Conservation (phyloP, 192 early-diverging fungal species). For the Coemansia javaensis region DNA sequence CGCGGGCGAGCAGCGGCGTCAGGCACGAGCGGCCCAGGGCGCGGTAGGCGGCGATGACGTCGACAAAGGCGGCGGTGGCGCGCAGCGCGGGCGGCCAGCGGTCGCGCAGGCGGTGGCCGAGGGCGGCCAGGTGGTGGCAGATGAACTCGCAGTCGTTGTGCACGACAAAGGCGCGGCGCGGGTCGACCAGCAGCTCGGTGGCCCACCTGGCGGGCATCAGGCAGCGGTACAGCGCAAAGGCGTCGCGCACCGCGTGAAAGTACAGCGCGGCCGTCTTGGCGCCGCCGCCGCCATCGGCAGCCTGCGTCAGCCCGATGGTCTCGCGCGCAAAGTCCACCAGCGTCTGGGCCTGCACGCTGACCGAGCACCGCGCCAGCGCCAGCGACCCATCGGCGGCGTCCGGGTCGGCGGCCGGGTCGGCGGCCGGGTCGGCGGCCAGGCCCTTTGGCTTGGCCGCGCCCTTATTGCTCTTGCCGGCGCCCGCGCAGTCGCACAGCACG, state of each 20-base stretch:
- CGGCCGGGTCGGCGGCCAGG: background rate
- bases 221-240: conserved; percentile 33
- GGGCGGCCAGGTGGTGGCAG: conserved; percentile 29
- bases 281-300: too few relatives aligned
- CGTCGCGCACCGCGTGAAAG: conserved; percentile 42
- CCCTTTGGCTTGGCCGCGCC: conserved; percentile 1
- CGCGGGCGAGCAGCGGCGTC: conserved; percentile 15
- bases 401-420: background rate
- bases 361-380: conserved; percentile 28
- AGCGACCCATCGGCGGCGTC: conserved; percentile 15
- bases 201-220: conserved; percentile 19
- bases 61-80: conserved; percentile 33
- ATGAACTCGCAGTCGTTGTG: conserved; percentile 48
- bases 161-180: conserved; percentile 36
- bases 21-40: conserved; percentile 16
- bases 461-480: conserved; percentile 4
- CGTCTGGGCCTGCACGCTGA: conserved; percentile 40
- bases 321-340: conserved; percentile 44
- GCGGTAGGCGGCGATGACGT: conserved; percentile 34
- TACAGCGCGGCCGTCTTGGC: conserved; percentile 15
- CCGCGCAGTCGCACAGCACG: conserved; percentile 5
- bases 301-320: conserved; percentile 20
- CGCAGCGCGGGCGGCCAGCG: conserved; percentile 25
- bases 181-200: conserved; percentile 9
- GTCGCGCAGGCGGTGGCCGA: conserved; percentile 23